Evolutionary conservation across 257 asterid genomes (phyloP).

Genomic region (Petunia secreta): DNA sequence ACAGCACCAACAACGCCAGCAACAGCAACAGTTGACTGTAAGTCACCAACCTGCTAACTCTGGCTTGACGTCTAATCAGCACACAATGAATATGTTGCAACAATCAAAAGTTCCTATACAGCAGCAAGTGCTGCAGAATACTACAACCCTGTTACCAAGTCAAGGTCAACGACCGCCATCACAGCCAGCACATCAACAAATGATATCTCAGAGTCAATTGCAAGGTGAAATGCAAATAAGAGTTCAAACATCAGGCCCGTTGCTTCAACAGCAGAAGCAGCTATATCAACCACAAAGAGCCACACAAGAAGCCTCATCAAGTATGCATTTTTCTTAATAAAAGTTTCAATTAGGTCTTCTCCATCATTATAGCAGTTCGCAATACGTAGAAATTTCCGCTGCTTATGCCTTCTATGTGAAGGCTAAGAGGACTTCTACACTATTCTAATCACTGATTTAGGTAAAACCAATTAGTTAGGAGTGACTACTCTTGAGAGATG

Average conservation of each 20-base stretch:
- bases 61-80: conserved; percentile 70
- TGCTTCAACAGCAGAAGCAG: conserved; percentile 89
- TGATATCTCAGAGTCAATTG: conserved; percentile 80
- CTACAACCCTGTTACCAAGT: conserved; percentile 59
- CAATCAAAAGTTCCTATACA: conserved; percentile 71
- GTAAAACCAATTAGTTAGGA: neutral
- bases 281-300: conserved; percentile 72
- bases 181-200: conserved; percentile 78
- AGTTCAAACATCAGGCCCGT: conserved; percentile 70
- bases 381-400: conserved; percentile 13
- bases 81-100: conserved; percentile 67
- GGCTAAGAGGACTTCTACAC: neutral
- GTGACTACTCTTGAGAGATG: conserved; percentile 6
- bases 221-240: conserved; percentile 85
- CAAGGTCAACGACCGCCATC: conserved; percentile 77
- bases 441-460: neutral
- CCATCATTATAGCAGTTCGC: neutral
- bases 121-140: conserved; percentile 79
- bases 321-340: conserved; percentile 50
- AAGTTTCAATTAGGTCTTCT: conserved; percentile 24
- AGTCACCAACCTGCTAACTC: conserved; percentile 64
- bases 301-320: conserved; percentile 67
- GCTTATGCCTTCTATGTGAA: neutral
- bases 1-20: conserved; percentile 69
- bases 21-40: conserved; percentile 73